These are phyloP conservation scores for Pichia sorboxylosa DNA, from an alignment of 1,139 yeast species.

Conservation along the genomic window DNA sequence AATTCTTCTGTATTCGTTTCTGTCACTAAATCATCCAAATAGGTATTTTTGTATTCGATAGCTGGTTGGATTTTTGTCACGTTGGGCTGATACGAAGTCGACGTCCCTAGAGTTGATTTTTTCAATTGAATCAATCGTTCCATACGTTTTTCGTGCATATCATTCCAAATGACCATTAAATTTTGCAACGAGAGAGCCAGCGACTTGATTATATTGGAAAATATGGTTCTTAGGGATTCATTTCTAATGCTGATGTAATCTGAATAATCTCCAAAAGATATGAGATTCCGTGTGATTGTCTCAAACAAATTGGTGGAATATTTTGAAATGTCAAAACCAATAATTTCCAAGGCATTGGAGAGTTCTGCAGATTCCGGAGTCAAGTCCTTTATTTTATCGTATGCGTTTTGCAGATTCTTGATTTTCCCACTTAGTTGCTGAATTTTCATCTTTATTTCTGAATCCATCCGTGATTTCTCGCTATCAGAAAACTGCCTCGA, in stretches of 20 bases:
- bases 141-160: constrained; percentile 18
- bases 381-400: background rate
- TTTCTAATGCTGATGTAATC: constrained; percentile 13
- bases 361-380: constrained; percentile 5
- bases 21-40: background rate
- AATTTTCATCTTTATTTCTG: constrained; percentile 17
- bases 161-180: constrained; percentile 17
- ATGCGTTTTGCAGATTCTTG: constrained; percentile 11
- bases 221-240: constrained; percentile 15
- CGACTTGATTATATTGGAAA: constrained; percentile 18
- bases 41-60: background rate
- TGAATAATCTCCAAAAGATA: constrained; percentile 22
- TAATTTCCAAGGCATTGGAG: constrained; percentile 1
- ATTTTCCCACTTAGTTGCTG: constrained; percentile 14
- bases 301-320: constrained; percentile 6
- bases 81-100: constrained; percentile 1
- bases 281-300: constrained; percentile 16
- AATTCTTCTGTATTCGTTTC: constrained; percentile 8
- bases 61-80: background rate
- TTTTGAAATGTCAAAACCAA: constrained; percentile 3
- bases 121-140: constrained; percentile 19
- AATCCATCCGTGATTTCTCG: constrained; percentile 17
- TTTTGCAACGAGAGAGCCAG: constrained; percentile 17
- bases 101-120: constrained; percentile 18
- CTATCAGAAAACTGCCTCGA: constrained; percentile 17